A percentile compares a stretch with the other conserved stretches of the same genome.
These are phyloP conservation scores for Myriosclerotinia duriaeana DNA, from an alignment of 2,329 filamentous ascomycete species.

Conservation along the genomic window DNA sequence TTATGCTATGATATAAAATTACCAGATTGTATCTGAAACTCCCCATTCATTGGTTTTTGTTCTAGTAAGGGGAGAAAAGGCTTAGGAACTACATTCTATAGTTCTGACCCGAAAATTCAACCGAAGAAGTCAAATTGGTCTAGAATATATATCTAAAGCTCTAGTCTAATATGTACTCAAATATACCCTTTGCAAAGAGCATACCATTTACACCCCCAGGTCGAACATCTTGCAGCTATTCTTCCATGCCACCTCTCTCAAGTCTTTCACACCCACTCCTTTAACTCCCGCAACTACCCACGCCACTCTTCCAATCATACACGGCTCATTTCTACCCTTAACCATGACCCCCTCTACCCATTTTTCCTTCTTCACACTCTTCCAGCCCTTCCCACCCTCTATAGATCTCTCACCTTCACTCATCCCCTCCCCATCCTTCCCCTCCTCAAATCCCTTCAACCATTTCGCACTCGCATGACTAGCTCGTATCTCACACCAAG, in stretches of 20 bases:
- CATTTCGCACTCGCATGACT: constrained; percentile 67
- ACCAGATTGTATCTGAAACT: background rate
- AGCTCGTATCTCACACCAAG: constrained; percentile 93
- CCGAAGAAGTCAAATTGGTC: background rate
- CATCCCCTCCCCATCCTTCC: constrained; percentile 32
- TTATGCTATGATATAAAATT: background rate
- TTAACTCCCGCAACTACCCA: constrained; percentile 86
- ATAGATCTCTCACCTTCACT: constrained; percentile 13
- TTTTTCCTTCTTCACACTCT: constrained; percentile 92
- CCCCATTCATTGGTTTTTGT: no score
- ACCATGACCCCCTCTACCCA: constrained; percentile 86
- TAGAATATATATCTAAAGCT: background rate
- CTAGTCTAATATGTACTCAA: constrained; percentile 4
- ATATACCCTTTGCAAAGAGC: background rate
- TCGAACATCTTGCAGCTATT: constrained; percentile 82
- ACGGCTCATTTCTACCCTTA: constrained; percentile 93
- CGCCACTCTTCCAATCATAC: constrained; percentile 82
- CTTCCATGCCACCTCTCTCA: constrained; percentile 81
- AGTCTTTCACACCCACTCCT: constrained; percentile 72
- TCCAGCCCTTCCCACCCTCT: constrained; percentile 54
- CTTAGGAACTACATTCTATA: background rate
- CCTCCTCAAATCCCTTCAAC: constrained; percentile 37
- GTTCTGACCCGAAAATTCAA: background rate
- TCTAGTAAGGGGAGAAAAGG: no score
- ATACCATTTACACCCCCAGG: constrained; percentile 50